phyloP scores from a whole-genome alignment of 768 basidiomycete genomes.

The Amanita polypyramis region DNA sequence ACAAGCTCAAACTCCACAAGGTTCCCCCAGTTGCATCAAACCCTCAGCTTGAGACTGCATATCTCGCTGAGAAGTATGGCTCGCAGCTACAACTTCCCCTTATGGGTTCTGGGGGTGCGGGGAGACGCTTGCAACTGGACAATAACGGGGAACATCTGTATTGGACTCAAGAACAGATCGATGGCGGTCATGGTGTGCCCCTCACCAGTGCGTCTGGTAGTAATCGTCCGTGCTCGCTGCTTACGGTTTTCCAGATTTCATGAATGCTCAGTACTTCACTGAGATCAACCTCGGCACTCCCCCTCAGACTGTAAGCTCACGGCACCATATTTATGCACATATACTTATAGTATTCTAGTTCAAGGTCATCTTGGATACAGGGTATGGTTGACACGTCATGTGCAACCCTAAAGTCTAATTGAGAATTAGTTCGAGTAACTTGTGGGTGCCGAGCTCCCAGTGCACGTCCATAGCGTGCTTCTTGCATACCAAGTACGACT shows the following conservation, averaged over 20 bases:
- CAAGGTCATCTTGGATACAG: conserved; percentile 93
- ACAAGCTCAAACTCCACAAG: conserved; percentile 88
- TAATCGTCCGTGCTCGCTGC: conserved; percentile 7
- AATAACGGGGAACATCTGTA: conserved; percentile 47
- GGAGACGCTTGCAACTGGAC: conserved; percentile 38
- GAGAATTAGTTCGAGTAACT: conserved; percentile 63
- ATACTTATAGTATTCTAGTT: conserved; percentile 35
- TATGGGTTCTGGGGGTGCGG: conserved; percentile 64
- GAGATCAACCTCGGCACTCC: conserved; percentile 80
- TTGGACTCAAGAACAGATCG: conserved; percentile 73
- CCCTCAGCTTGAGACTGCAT: conserved; percentile 64
- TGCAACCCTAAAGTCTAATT: conserved; percentile 6
- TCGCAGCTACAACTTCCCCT: conserved; percentile 45
- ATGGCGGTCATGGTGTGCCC: conserved; percentile 81
- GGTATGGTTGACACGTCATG: conserved; percentile 27
- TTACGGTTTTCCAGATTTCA: conserved; percentile 55
- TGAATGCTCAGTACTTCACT: conserved; percentile 96
- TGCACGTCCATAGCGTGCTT: conserved; percentile 91
- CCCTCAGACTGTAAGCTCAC: conserved; percentile 55
- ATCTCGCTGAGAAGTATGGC: conserved; percentile 93
- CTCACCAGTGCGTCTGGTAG: conserved; percentile 62
- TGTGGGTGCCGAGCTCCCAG: conserved; percentile 80
- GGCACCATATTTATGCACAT: neutral
- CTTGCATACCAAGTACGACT: conserved; percentile 90
- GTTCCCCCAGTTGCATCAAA: conserved; percentile 51